phyloP scores from a whole-genome alignment of 225 moss, liverwort and hornwort species.

The Marchantia paleacea region DNA sequence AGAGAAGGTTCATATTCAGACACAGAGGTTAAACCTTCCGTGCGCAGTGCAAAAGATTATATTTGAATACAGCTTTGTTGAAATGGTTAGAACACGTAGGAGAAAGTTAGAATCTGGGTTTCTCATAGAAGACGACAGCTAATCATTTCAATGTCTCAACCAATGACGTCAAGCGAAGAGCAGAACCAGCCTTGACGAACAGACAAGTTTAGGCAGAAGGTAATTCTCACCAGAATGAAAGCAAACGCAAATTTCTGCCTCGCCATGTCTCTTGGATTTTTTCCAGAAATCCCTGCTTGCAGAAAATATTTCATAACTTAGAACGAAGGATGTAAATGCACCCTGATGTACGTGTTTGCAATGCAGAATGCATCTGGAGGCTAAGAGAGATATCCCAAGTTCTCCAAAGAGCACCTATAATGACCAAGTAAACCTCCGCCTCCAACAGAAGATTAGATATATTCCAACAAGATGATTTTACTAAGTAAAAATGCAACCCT shows the following conservation, averaged over 20 bases:
- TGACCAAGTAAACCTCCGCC: no score
- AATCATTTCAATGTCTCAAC: neutral
- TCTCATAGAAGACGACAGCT: neutral
- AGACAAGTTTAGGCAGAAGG: neutral
- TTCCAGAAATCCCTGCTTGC: conserved; percentile 25
- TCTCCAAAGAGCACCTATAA: no score
- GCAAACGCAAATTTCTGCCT: conserved; percentile 39
- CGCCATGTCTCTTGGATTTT: conserved; percentile 42
- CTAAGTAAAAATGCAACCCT: no score
- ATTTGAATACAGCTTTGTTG: no score
- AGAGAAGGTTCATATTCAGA: no score
- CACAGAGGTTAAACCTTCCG: no score
- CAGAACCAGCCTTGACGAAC: neutral
- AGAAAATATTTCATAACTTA: neutral
- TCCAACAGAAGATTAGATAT: no score
- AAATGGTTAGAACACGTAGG: no score
- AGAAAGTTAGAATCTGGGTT: no score
- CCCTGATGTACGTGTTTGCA: neutral
- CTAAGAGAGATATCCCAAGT: no score
- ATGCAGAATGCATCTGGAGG: neutral
- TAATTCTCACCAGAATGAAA: conserved; percentile 42
- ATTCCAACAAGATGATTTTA: no score
- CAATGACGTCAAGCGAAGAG: neutral
- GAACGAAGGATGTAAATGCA: neutral
- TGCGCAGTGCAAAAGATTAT: no score